Base-by-base conservation (phyloP, 2,329 filamentous ascomycete species). In the Pseudogymnoascus sp. region DNA sequence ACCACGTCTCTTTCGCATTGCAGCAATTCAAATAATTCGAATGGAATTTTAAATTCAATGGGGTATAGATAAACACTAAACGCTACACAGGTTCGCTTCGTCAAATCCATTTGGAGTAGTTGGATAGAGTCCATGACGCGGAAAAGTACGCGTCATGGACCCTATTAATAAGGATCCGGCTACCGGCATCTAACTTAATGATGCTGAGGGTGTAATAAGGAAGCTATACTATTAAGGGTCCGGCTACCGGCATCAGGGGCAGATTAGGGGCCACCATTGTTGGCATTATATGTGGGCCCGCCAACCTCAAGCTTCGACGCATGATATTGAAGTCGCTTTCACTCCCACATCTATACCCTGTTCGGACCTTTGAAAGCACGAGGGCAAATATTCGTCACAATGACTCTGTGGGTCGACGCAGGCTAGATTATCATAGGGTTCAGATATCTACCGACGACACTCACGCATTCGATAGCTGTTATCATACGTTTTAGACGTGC, bases 361-460 rank as follows among this genome's bases (percentile, higher is more conserved):
- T 37, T 11, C 4, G 35, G n/a, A 6, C 4, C 35, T 37, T 37
- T 37, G 35, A 37, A 14, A 37, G 6, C 12, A n/a, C 35, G 12
- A 37, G 12, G 12, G 12, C 12, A 37, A n/a, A n/a, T 5, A 12
- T n/a, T 37, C 35, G 35, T 6, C 35, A 37, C 35, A 37, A 37
- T 37, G 35, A 3, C 35, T 37, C 12, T 37, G 12, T 37, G 11
- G 35, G 35, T 37, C 12, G 35, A n/a, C 35, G 11, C 35, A 11
- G 35, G 35, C 2, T 37, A 37, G 35, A 6, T 37, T 37, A 37
- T 37, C 4, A n/a, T 37, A 37, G 35, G 35, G 14, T n/a, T n/a
- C 35, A 37, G 14, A 37, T 21, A 69, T 59, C 65, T 68, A 63
- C 66, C 63, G 45, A 68, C 63, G 16, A 31, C 66, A 64, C 38